These are phyloP conservation scores for Malus hybrid DNA, from an alignment of 331 rosid genomes.

Conservation along the genomic window DNA sequence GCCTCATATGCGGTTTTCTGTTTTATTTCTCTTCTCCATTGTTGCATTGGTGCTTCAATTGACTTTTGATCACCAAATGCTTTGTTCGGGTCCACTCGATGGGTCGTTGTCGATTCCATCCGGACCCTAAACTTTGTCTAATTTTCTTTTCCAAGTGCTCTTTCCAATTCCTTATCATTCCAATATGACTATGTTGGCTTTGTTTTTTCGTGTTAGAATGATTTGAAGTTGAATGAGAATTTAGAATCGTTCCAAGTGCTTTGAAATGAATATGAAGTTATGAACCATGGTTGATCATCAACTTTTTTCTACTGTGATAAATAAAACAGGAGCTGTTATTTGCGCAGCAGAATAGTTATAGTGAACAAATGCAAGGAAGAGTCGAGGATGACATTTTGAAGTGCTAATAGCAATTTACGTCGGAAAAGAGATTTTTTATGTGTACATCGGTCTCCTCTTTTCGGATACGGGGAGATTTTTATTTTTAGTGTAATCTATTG, in stretches of 20 bases:
- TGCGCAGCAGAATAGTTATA: too few species aligned
- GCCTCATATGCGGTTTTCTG: not conserved
- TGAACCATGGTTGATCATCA: not conserved
- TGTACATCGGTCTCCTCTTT: not conserved
- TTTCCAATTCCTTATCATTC: not conserved
- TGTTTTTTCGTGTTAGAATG: not conserved
- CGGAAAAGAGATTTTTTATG: too few species aligned
- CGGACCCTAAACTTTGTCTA: not conserved
- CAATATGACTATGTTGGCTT: not conserved
- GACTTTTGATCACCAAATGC: conserved; percentile 5
- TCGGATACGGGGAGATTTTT: too few species aligned
- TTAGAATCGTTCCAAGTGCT: not conserved
- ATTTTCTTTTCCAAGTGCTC: not conserved
- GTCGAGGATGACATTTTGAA: not conserved
- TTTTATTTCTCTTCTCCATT: not conserved
- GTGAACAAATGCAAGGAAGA: too few species aligned
- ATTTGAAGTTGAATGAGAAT: not conserved
- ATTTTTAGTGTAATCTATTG: too few species aligned
- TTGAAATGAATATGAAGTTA: not conserved
- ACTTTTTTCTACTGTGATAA: not conserved
- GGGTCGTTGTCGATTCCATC: not conserved
- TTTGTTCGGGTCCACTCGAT: not conserved
- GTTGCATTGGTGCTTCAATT: not conserved
- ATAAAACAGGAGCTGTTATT: too few species aligned
- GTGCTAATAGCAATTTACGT: not conserved